Base-by-base conservation (phyloP, 2,329 filamentous ascomycete genomes). In the Aspergillus carbonarius region DNA sequence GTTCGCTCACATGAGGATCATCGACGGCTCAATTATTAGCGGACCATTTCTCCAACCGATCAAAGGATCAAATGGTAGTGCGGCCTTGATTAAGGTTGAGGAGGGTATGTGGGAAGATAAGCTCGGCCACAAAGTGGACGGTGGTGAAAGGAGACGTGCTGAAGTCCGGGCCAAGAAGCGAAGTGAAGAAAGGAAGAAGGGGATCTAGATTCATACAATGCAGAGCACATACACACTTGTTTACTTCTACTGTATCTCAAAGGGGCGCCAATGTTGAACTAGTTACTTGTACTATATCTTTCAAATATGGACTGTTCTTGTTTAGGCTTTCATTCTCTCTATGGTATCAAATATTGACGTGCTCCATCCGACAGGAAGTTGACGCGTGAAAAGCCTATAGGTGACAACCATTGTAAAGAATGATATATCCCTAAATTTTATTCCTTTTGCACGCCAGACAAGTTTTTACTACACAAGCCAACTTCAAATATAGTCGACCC, bases 31-130 rank as follows among this genome's bases (percentile, higher is more conserved):
- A 67, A 86, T 83, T 30, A 92, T 98, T 65, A 82, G 82, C 20
- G 93, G 93, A 0, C 90, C 90, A 1, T 89, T 87, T 68, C 84
- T 92, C 5, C 80, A 88, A 71, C 85, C 87, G 4, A 72, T 93
- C 27, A 88, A 89, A 74, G 85, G 84, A 1, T 78, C 78, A 34
- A 75, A 78, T 59, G 83, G 85, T 1, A 78, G 80, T 40, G 87
- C 85, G 8, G 90, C 88, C 10, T 81, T 82, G 53, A 82, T 98
- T 66, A 81, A 82, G 63, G 83, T 91, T 20, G 86, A 88, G 57
- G 93, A 97, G 74, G 92, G 93, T 9, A 89, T 98, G 81, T 98
- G 93, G 95, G 93, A 98, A 80, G 83, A 92, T 69, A 88, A 84
- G 73, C 84, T 88, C 69, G 93, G 95, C 27, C 86, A 87, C 70